Base-by-base conservation (phyloP, 1,284 basidiomycete species). In the Marasmius sp. region DNA sequence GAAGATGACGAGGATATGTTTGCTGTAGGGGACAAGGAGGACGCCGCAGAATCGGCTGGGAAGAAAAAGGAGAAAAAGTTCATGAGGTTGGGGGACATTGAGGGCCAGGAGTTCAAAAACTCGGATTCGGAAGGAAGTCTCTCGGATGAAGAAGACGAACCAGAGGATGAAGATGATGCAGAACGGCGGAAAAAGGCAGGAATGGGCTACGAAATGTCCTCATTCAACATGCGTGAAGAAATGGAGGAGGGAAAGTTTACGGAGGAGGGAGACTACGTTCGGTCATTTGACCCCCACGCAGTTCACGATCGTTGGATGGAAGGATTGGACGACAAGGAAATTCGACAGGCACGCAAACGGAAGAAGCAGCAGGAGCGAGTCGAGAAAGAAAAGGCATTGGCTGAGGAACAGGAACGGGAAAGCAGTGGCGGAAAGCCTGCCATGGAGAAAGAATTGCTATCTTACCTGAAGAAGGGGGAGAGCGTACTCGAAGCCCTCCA, bases 151-250 rank as follows among this genome's bases (percentile, higher is more conserved):
- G 80, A 79, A 0, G 82, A 80, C 34, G 85, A 87, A 61, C 86
- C 85, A 0, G 89, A 87, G 67, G 91, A 93, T 68, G 92, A 95
- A 69, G 92, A 94, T 70, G 93, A 92, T 59, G 84, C 82, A 20
- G 82, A 85, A 72, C 81, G 88, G 69, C 77, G 83, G 72, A 87
- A 85, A 77, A 93, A 93, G 72, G 87, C 83, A 36, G 93, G 92
- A 27, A 97, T 97, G 95, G 97, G 96, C 1, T 95, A 82, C 75
- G 92, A 96, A 70, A 74, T 98, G 12, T 96, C 94, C 8, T 92
- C 92, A 37, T 99, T 99, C 85, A 98, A 99, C 75, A 98, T 99
- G 97, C 92, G 95, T 67, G 91, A 93, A 67, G 97, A 99, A 83
- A 96, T 99, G 91, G 89, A 93, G 70, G 94, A 97, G 73, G 97